phyloP scores from a whole-genome alignment of 768 basidiomycete species.

The Suillus subluteus region DNA sequence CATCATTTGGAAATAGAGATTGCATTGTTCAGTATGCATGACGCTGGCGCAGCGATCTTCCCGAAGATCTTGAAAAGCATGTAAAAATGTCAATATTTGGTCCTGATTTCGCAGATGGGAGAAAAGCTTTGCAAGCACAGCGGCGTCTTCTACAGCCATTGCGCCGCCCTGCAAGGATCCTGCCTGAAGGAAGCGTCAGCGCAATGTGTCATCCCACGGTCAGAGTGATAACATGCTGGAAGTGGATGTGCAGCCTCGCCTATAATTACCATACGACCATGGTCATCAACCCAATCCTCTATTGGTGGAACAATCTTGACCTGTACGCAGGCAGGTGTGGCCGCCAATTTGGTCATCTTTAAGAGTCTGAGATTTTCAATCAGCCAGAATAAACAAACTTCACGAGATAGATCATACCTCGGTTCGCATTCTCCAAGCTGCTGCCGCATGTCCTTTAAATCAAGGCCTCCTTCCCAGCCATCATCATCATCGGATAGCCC shows the following conservation, averaged over 20 bases:
- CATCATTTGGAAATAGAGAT: conserved; percentile 46
- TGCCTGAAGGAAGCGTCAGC: conserved; percentile 41
- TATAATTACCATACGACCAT: conserved; percentile 50
- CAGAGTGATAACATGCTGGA: conserved; percentile 39
- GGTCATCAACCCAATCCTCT: conserved; percentile 53
- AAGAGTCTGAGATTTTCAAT: conserved; percentile 31
- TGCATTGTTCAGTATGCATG: conserved; percentile 47
- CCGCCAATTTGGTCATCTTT: conserved; percentile 40
- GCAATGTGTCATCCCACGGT: not conserved
- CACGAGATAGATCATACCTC: conserved; percentile 32
- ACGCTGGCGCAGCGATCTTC: conserved; percentile 51
- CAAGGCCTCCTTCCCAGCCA: conserved; percentile 37
- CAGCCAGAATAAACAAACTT: not conserved
- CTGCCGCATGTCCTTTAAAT: conserved; percentile 35
- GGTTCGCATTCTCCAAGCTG: conserved; percentile 39
- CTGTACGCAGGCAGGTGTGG: conserved; percentile 38
- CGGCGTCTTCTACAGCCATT: conserved; percentile 64
- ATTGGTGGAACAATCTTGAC: conserved; percentile 42
- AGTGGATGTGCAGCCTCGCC: conserved; percentile 65
- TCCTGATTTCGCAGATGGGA: conserved; percentile 49
- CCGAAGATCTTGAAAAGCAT: conserved; percentile 61
- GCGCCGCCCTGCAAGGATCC: conserved; percentile 53
- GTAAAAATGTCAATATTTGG: conserved; percentile 54
- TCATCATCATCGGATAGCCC: conserved; percentile 35
- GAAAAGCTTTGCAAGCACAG: conserved; percentile 61